These are phyloP conservation scores for Fusarium begoniae DNA, from an alignment of 2,329 filamentous ascomycete species.

Conservation along the genomic window DNA sequence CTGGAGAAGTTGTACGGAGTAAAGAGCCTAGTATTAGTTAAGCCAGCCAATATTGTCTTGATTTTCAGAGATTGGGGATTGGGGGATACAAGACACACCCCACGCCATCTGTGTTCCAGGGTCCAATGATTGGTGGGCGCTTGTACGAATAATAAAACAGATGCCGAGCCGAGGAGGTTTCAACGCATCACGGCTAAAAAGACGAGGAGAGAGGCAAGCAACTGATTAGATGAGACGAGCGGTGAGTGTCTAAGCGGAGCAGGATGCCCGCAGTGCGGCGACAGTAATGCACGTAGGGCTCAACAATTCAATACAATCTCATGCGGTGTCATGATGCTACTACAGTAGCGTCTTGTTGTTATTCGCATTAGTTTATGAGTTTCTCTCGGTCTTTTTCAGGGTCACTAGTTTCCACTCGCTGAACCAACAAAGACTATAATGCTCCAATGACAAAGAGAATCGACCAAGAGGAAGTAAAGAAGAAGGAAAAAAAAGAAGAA, in stretches of 20 bases:
- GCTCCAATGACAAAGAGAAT: neutral
- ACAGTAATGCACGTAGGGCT: constrained; percentile 11
- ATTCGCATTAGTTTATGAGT: neutral
- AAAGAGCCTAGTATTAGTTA: neutral
- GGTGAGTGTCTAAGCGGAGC: constrained; percentile 23
- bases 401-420: neutral
- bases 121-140: constrained; percentile 24
- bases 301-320: neutral
- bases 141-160: constrained; percentile 13
- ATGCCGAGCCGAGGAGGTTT: constrained; percentile 10
- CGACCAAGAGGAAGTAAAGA: neutral
- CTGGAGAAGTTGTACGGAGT: neutral
- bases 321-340: constrained; percentile 7
- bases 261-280: neutral
- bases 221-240: constrained; percentile 10
- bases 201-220: neutral
- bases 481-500: neutral
- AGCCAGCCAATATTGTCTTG: neutral
- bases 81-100: neutral
- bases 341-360: constrained; percentile 2
- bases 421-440: neutral
- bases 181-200: constrained; percentile 12
- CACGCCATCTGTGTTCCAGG: neutral
- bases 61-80: neutral
- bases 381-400: constrained; percentile 13